These are phyloP conservation scores for Myrmaecium sp. DNA, from an alignment of 2,329 filamentous ascomycete species.

Conservation along the genomic window DNA sequence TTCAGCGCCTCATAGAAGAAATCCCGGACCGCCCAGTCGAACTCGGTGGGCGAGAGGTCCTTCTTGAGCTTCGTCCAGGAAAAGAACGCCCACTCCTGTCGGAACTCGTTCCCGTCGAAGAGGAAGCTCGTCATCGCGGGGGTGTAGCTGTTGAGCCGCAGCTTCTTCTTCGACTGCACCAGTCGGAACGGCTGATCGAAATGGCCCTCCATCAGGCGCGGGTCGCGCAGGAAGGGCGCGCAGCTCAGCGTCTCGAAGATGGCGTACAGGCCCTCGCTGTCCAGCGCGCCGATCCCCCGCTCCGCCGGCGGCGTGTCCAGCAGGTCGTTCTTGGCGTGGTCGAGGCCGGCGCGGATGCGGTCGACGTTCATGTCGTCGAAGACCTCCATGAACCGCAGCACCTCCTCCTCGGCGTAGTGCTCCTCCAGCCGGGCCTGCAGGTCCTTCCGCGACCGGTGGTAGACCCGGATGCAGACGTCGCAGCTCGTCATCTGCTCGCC, in stretches of 20 bases:
- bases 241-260: constrained; percentile 83
- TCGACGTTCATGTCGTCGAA: constrained; percentile 29
- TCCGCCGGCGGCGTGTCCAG: constrained; percentile 29
- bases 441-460: constrained; percentile 25
- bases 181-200: constrained; percentile 76
- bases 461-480: constrained; percentile 33
- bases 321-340: constrained; percentile 23
- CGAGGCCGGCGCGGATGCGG: constrained; percentile 26
- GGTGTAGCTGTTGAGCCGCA: constrained; percentile 58
- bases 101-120: constrained; percentile 51
- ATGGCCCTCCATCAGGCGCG: constrained; percentile 34
- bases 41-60: constrained; percentile 52
- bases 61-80: constrained; percentile 52
- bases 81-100: constrained; percentile 49
- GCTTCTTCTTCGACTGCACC: constrained; percentile 60
- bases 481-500: constrained; percentile 26
- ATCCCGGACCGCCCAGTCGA: constrained; percentile 73
- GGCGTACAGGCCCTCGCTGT: constrained; percentile 51
- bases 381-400: constrained; percentile 24
- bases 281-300: constrained; percentile 33
- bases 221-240: constrained; percentile 51
- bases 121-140: constrained; percentile 76
- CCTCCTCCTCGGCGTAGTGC: constrained; percentile 28
- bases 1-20: constrained; percentile 51
- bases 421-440: constrained; percentile 24